Base-by-base conservation (phyloP, 352 stramenopile species). In the Phytopythium delawarense region DNA sequence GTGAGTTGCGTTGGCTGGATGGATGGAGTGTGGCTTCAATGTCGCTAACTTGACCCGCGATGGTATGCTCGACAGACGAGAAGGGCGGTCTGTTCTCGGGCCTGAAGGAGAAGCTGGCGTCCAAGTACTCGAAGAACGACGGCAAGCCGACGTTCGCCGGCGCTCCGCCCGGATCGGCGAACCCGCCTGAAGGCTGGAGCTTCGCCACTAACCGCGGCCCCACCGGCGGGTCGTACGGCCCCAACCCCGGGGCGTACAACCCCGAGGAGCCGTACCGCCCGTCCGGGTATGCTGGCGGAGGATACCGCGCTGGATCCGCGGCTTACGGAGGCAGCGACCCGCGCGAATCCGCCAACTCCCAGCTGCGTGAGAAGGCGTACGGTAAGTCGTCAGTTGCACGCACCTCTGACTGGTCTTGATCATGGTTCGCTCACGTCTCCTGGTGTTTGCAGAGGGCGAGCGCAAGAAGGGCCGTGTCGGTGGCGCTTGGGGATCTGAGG, bases 81-180 rank as follows among this genome's bases (percentile, higher is more conserved):
- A 96, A 96, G 70, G 87, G 85, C 7, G 53, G 53, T 0, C 93
- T 96, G 57, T 91, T 96, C 63, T 88, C 89, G 60, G 83, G 85
- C 15, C 59, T 96, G 34, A 93, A 94, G 63, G 87, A 96, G 48
- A 94, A 90, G 62, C 79, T 87, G 15, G 78, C 82, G 23, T 92
- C 83, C 42, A 90, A 86, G 62, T 94, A 92, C 67, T 71, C 69
- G 20, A 89, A 85, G 68, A 75, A 75, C 7, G 85, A 94, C 42
- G 67, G 72, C 13, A 76, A 80, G 25, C 70, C 79, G n/a, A 83
- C 70, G 16, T 83, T 85, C 48, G 72, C 73, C 42, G 75, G 85
- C 30, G 78, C 79, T 7, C 78, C 78, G 16, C 85, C 85, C 23
- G 85, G 85, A 32, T 87, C 78, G 37, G 61, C 76, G 18, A 92